These are phyloP conservation scores for Lomentospora prolificans DNA, from an alignment of 2,329 filamentous ascomycete genomes.

Conservation along the genomic window DNA sequence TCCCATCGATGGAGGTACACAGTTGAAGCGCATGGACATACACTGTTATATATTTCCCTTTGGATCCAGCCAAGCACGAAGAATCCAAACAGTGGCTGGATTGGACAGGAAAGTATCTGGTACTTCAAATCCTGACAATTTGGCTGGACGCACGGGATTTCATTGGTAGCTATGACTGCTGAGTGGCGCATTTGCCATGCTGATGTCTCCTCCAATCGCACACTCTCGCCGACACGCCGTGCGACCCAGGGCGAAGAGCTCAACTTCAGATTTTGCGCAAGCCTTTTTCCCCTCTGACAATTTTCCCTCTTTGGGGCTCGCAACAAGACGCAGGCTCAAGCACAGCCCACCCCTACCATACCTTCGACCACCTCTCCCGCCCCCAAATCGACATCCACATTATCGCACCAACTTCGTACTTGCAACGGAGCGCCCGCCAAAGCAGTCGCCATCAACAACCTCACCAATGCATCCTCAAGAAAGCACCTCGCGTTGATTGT, in stretches of 20 bases:
- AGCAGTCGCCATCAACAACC: background rate
- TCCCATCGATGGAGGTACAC: too few species aligned
- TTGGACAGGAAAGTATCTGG: background rate
- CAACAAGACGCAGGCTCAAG: background rate
- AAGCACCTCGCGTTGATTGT: background rate
- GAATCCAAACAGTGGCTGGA: constrained; percentile 1
- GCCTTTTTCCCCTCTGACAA: background rate
- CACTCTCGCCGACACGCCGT: background rate
- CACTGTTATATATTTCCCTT: background rate
- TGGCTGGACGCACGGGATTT: background rate
- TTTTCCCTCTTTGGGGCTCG: background rate
- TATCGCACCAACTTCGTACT: background rate
- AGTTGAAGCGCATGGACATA: too few species aligned
- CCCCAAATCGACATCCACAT: background rate
- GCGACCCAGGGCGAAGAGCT: background rate
- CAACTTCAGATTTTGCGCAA: background rate
- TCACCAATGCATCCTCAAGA: background rate
- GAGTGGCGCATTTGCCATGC: background rate
- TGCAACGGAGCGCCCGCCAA: background rate
- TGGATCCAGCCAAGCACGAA: background rate
- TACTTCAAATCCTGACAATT: background rate
- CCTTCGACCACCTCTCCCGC: background rate
- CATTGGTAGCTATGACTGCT: background rate
- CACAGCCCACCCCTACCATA: background rate
- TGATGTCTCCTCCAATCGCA: background rate